Base-by-base conservation (phyloP, 176 grass and related monocot species). In the Aegilops bicornis region DNA sequence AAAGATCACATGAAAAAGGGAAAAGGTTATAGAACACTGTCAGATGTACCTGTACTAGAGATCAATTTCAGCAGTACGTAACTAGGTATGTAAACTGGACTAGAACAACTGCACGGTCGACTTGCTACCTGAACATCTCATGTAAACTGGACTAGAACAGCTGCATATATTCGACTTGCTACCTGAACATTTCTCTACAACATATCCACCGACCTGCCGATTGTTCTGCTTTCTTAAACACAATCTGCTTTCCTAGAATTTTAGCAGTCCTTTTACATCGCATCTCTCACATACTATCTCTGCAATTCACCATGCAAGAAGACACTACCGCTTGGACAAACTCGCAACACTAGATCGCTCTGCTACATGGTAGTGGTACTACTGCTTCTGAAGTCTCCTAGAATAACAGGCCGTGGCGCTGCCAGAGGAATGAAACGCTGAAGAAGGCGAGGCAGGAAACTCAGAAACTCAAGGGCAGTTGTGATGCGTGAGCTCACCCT, bases 401-500 rank as follows among this genome's bases (percentile, higher is more conserved):
- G 25, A 50, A 13, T n/a, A 50, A 3, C 64, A 10, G 11, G 25
- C 13, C 17, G 50, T 22, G 10, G 40, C 11, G 16, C 3, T 31
- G 7, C 2, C 30, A 68, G 68, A 40, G 22, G 1, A 50, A 27
- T 2, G 30, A 14, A 7, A 65, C 15, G 13, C 63, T 42, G 31
- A 48, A 76, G 7, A 88, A 66, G 35, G 33, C 22, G 82, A 54
- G 45, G 24, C n/a, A 19, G 39, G 22, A 43, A 20, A 70, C 25
- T 10, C 43, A 31, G 10, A 64, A 58, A 52, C 0, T 6, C 42
- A 19, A 11, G 0, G 0, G 1, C 5, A 17, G 25, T 1, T 29
- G 20, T 25, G 33, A 36, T 47, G 0, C 3, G 10, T 37, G 61
- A 75, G 56, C 89, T 91, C 37, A 91, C 89, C 69, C 81, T 87